Evolutionary conservation across 345 rosid species (phyloP), one percentile per base, ranked within the genome.

Genomic region (Syzygium jambos): DNA sequence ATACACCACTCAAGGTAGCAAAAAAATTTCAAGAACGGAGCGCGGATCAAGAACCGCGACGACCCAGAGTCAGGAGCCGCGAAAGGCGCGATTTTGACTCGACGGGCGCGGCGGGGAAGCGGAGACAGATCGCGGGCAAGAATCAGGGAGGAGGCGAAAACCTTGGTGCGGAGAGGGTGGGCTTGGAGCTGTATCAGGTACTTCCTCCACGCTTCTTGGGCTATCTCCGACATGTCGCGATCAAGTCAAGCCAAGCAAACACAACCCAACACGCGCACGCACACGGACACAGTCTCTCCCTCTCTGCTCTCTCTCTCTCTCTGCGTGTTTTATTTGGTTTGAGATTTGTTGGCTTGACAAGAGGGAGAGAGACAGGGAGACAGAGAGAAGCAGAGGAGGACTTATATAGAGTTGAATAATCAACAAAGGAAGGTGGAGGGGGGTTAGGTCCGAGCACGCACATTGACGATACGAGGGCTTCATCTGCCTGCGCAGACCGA

Each of bases 151-250:
- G 54, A 83, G 86, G 30, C 34, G 83, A n/a, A 59, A 59, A 95
- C 98, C 98, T 96, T 96, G 85, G 99, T 97, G 90, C 97, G 89
- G 53, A 95, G 94, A 90, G 98, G 99, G 89, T 93, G 94, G 15
- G 91, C 92, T 91, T 95, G 97, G 82, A 96, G 98, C 93, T 96
- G 99, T 82, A 95, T 94, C 85, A 97, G 90, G 89, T 97, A 95
- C 68, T 95, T 95, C 89, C 96, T 90, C 98, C 98, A 97, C 51
- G 98, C 97, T n/a, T 94, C 96, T 90, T 95, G 93, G 85, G 92
- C 95, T 9, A 90, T 85, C 86, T 95, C 98, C 41, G 96, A 93
- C 99, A 97, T 97, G 90, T 51, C 84, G 52, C 30, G 59, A 49
- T 52, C 68, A 34, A 56, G 51, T 73, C 49, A 11, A 68, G 23